These are phyloP conservation scores for Annona squamosa DNA, from an alignment of 164 flowering plant genomes.

Conservation along the genomic window DNA sequence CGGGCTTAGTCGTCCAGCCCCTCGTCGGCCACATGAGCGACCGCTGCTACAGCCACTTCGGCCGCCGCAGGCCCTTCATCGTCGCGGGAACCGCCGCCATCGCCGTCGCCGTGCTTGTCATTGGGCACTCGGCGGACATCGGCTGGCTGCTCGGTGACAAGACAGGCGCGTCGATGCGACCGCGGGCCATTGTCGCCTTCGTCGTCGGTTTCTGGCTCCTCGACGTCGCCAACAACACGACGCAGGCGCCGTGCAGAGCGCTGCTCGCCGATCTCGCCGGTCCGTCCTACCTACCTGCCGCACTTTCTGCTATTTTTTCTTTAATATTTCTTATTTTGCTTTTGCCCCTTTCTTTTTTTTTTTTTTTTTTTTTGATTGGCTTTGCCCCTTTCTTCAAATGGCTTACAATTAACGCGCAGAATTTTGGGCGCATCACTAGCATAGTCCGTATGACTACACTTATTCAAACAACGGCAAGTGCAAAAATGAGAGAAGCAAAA, in stretches of 20 bases:
- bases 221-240: constrained; percentile 85
- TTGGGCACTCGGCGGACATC: constrained; percentile 76
- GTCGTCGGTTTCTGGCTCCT: constrained; percentile 93
- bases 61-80: constrained; percentile 85
- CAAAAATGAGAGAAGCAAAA: no score
- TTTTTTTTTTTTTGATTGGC: background rate
- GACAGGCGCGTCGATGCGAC: constrained; percentile 20
- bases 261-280: constrained; percentile 93
- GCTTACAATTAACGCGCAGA: background rate
- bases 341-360: background rate
- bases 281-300: constrained; percentile 9
- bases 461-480: no score
- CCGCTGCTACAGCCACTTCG: constrained; percentile 61
- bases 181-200: constrained; percentile 57
- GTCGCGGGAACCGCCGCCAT: constrained; percentile 51
- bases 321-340: background rate
- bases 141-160: constrained; percentile 69
- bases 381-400: background rate
- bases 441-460: no score
- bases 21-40: constrained; percentile 86
- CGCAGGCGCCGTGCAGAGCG: constrained; percentile 96
- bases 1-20: constrained; percentile 89
- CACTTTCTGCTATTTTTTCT: background rate
- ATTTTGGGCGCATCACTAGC: no score
- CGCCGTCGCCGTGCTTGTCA: constrained; percentile 45